Evolutionary conservation across 2,329 filamentous ascomycete genomes (phyloP), one percentile per base, ranked within the genome.

Genomic region (Alternaria sp.): DNA sequence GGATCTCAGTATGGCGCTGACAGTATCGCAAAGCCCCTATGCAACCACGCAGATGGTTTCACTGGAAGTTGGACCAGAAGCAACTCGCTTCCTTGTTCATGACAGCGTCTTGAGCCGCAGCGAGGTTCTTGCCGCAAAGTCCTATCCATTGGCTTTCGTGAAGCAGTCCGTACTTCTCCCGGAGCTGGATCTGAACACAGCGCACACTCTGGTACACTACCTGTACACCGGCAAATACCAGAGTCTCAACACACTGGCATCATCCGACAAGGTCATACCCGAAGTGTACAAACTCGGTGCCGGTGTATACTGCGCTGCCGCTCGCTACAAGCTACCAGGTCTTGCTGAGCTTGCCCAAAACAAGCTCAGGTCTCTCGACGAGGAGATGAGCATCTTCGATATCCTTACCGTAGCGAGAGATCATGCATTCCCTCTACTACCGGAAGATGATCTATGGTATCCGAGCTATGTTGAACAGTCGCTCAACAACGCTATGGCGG

Each of bases 241-340:
- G 43, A 59, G 60, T 3, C 59, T 75, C 8, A 32, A 56, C 6
- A 44, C 51, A 5, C 11, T 53, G 10, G 49, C 58, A 9, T 40
- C 60, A 0, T 46, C 17, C 2, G 61, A 66, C 3, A 57, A 63
- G 10, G 52, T 53, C 15, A 46, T 59, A 6, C 6, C 66, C 4
- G 23, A 59, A 2, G 59, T 26, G 6, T 75, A 74, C 57, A 74
- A 68, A 21, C 61, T 70, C 2, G 62, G 69, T 9, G 71, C 70
- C 0, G 70, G 71, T 50, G 67, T 74, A 1, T 78, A 78, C 51
- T 73, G 68, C 49, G 73, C 74, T 1, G 74, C 75, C 3, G 57
- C 67, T 2, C 67, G 68, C 5, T 76, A 75, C 52, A 63, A 73
- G 26, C 53, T 78, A 3, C 67, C 73, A 3, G 67, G 71, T 0